Conservation (phyloP, 116 monocot species). For the Trichopus zeylanicus region DNA sequence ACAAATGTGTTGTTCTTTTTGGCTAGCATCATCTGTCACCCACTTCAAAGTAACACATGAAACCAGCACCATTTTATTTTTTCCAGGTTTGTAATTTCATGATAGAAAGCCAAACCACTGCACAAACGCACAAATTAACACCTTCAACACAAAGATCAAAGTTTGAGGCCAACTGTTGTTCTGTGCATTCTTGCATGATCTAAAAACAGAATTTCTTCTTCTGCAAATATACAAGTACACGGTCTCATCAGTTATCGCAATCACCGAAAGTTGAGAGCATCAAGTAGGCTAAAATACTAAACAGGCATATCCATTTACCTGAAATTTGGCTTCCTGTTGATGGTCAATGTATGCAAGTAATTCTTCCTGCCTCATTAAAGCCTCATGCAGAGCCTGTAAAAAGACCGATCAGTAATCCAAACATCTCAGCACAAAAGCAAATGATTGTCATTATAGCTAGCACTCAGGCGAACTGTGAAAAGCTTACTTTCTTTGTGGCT, state of each 20-base stretch:
- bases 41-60: too few relatives aligned
- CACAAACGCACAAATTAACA: too few relatives aligned
- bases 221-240: neutral
- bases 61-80: too few relatives aligned
- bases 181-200: neutral
- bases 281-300: too few relatives aligned
- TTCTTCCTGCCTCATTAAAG: conserved; percentile 67
- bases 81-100: too few relatives aligned
- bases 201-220: conserved; percentile 8
- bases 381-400: conserved; percentile 74
- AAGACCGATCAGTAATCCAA: too few relatives aligned
- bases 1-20: too few relatives aligned
- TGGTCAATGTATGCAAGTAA: conserved; percentile 64
- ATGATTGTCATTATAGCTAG: too few relatives aligned
- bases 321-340: conserved; percentile 46
- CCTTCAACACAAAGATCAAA: neutral
- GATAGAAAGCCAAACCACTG: too few relatives aligned
- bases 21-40: too few relatives aligned
- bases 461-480: neutral
- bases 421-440: too few relatives aligned
- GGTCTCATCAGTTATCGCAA: neutral
- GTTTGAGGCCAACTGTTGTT: neutral
- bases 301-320: too few relatives aligned
- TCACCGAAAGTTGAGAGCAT: neutral
- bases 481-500: conserved; percentile 58